These are phyloP conservation scores for Neonectria coccinea DNA, from an alignment of 2,329 filamentous ascomycete genomes.

Conservation along the genomic window DNA sequence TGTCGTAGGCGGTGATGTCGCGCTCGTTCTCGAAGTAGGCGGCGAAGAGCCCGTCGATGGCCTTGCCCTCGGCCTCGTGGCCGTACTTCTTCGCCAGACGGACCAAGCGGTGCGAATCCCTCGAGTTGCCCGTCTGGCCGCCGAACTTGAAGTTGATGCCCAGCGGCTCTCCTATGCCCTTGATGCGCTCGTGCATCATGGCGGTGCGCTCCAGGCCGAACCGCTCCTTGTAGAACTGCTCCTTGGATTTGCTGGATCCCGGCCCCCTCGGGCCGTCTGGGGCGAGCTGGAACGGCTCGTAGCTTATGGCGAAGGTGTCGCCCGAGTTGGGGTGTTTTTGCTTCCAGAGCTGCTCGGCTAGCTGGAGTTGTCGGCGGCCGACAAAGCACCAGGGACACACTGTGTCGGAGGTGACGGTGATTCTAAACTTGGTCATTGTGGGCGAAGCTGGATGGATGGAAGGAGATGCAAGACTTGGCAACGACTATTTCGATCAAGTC, in stretches of 20 bases:
- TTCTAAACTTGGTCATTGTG: slow-evolving; percentile 69
- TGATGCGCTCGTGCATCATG: slow-evolving; percentile 48
- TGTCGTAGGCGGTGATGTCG: slow-evolving; percentile 57
- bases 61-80: slow-evolving; percentile 65
- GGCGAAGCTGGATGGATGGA: not conserved
- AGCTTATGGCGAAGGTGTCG: slow-evolving; percentile 70
- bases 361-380: slow-evolving; percentile 58
- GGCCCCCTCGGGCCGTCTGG: slow-evolving; percentile 50
- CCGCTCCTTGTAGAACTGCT: slow-evolving; percentile 50
- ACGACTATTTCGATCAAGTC: not conserved
- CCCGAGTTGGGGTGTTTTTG: slow-evolving; percentile 54
- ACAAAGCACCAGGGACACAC: slow-evolving; percentile 66
- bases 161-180: slow-evolving; percentile 46
- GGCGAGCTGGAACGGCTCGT: slow-evolving; percentile 60
- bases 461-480: not conserved
- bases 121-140: slow-evolving; percentile 79
- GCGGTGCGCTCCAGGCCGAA: slow-evolving; percentile 75
- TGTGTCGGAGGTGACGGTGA: slow-evolving; percentile 63
- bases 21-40: slow-evolving; percentile 57
- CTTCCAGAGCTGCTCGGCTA: slow-evolving; percentile 58
- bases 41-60: slow-evolving; percentile 60
- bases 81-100: slow-evolving; percentile 63
- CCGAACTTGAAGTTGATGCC: slow-evolving; percentile 66
- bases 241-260: slow-evolving; percentile 51
- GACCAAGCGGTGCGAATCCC: slow-evolving; percentile 78